Percentiles rank a stretch among this genome's conserved stretches.
These are phyloP conservation scores for Lipomyces yamanashiensis DNA, from an alignment of 805 yeast species.

Conservation along the genomic window DNA sequence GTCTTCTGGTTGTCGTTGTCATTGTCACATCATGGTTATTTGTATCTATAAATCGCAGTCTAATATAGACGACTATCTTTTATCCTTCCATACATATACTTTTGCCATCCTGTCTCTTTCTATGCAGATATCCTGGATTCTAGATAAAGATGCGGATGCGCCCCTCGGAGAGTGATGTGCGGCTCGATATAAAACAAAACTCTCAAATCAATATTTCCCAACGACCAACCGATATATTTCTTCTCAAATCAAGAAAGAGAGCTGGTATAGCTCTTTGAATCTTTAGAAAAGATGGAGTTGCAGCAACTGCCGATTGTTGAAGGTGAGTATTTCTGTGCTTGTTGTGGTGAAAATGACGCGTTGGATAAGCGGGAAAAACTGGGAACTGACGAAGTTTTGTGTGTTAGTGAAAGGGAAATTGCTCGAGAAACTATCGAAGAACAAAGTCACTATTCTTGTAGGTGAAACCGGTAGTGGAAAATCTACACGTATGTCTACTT, in stretches of 20 bases:
- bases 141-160: too few relatives aligned
- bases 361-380: not conserved
- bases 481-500: slow-evolving; percentile 64
- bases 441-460: slow-evolving; percentile 77
- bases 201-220: too few relatives aligned
- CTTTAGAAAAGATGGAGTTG: not conserved
- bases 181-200: too few relatives aligned
- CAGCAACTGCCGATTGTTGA: slow-evolving; percentile 12
- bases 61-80: too few relatives aligned
- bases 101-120: too few relatives aligned
- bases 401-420: slow-evolving; percentile 46
- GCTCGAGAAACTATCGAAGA: slow-evolving; percentile 58
- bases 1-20: not conserved
- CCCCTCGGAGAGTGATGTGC: too few relatives aligned
- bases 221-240: not conserved
- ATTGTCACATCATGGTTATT: not conserved
- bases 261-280: too few relatives aligned
- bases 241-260: not conserved
- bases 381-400: not conserved
- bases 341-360: too few relatives aligned
- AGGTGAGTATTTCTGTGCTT: not conserved
- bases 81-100: too few relatives aligned
- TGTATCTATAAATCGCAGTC: not conserved
- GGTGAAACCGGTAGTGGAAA: slow-evolving; percentile 99
- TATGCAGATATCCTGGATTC: too few relatives aligned